Evolutionary conservation across 106 monocot species (phyloP).

Genomic region (Phalaenopsis aphrodite): DNA sequence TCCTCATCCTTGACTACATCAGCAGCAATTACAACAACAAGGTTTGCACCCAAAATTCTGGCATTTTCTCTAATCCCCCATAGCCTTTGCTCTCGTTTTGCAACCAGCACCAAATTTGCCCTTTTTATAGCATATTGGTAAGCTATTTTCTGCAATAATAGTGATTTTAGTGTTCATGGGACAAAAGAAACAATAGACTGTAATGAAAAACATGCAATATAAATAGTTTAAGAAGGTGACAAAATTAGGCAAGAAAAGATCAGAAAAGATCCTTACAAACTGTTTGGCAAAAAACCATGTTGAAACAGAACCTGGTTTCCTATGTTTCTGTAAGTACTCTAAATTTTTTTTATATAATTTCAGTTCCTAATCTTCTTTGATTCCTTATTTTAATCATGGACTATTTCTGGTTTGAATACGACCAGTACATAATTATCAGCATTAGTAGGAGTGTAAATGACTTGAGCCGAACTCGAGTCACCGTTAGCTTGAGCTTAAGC

Average conservation of each 20-base stretch:
- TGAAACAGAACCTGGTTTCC: not conserved
- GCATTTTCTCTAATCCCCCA: conserved; percentile 67
- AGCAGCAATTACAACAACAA: conserved; percentile 65
- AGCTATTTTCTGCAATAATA: conserved; percentile 65
- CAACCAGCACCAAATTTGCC: conserved; percentile 71
- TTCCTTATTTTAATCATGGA: too few relatives aligned
- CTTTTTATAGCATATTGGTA: conserved; percentile 68
- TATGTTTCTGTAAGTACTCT: too few relatives aligned
- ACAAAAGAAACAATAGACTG: not conserved
- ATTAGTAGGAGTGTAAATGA: too few relatives aligned
- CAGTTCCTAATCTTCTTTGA: not conserved
- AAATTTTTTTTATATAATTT: not conserved
- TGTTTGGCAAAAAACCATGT: too few relatives aligned
- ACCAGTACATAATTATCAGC: too few relatives aligned
- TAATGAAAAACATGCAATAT: not conserved
- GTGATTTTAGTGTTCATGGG: not conserved
- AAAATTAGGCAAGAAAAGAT: not conserved
- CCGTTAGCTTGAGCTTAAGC: too few relatives aligned
- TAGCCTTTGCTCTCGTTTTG: conserved; percentile 60
- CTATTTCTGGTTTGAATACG: too few relatives aligned
- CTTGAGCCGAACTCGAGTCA: too few relatives aligned
- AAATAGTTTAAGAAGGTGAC: not conserved
- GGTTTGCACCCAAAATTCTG: conserved; percentile 45
- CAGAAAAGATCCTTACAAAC: not conserved
- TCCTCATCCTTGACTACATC: conserved; percentile 90